Evolutionary conservation across 2,329 filamentous ascomycete species (phyloP), one percentile per base, ranked within the genome.

Genomic region (Emmonsiellopsis sp.): DNA sequence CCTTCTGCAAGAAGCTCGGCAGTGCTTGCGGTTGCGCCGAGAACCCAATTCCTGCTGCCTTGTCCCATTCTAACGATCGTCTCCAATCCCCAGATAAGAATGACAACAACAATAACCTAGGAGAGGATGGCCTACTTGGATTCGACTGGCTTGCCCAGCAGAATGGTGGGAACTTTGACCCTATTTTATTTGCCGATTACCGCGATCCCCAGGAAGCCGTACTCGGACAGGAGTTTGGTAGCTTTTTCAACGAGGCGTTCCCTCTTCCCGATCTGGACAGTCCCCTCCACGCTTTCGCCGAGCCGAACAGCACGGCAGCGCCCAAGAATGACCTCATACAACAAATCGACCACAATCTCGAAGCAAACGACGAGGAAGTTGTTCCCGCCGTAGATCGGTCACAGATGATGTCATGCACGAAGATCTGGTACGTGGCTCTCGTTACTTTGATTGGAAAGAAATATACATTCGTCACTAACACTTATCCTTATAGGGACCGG

Each of bases 171-270:
- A 83, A 87, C 58, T 96, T 97, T 63, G 91, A 97, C 57, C 92
- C 93, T 0, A 84, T 93, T 53, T 77, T 97, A 4, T 97, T 96
- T 68, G 88, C 87, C 52, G 88, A 90, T 61, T 97, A 96, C 71
- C 85, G 93, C 51, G 93, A 98, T 64, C 84, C 89, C 0, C 88
- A 95, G 63, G 87, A 89, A 54, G 92, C 85, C 53, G 79, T 95
- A 11, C 72, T 95, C 77, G 59, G 84, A 74, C 63, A 81, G 79
- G 82, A 83, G 7, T 87, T 94, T 59, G 87, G 88, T 52, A 86
- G 75, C 17, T 84, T 84, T 68, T 82, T 83, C 66, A 80, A 81
- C 59, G 91, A 95, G 61, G 87, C 89, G 11, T 86, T 94, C 65
- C 85, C 91, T 13, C 74, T 83, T 55, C 76, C 68, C 17, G 91